These are phyloP conservation scores for Pouteria glomerata DNA, from an alignment of 148 eudicot species.

Conservation along the genomic window DNA sequence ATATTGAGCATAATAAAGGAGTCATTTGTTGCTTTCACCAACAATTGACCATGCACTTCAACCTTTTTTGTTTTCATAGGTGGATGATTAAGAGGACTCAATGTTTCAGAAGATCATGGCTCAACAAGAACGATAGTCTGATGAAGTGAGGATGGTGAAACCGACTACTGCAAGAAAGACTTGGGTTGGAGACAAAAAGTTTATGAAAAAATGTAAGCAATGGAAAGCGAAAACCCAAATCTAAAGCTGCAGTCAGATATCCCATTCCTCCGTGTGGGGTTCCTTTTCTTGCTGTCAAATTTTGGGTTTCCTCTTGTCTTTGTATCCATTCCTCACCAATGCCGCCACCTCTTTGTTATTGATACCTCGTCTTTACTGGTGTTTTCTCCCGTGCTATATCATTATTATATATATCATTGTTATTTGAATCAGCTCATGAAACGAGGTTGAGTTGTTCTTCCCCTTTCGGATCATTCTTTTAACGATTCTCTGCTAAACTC, in stretches of 20 bases:
- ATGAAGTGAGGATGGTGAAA: constrained; percentile 10
- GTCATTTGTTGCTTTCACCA: too few species aligned
- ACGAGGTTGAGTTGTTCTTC: constrained; percentile 16
- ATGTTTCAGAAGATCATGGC: too few species aligned
- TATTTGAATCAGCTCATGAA: constrained; percentile 12
- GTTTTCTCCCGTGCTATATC: too few species aligned
- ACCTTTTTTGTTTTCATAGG: too few species aligned
- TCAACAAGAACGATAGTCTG: constrained; percentile 3
- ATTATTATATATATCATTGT: neutral
- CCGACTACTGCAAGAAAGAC: constrained; percentile 18
- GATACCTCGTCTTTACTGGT: too few species aligned
- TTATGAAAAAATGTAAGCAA: neutral
- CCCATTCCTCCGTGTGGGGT: neutral
- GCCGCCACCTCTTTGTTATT: too few species aligned
- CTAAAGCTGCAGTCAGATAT: constrained; percentile 15
- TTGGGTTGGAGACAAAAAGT: constrained; percentile 3
- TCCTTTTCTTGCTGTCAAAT: neutral
- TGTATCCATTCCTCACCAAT: too few species aligned
- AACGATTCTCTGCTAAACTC: constrained; percentile 4
- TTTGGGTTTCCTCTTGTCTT: neutral
- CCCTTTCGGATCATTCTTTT: constrained; percentile 3
- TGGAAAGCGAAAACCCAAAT: constrained; percentile 1
- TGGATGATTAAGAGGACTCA: too few species aligned
- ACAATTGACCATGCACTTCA: too few species aligned
- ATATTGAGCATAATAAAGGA: too few species aligned